Evolutionary conservation across 164 flowering plant species (phyloP).

Genomic region (Dillenia suffruticosa): DNA sequence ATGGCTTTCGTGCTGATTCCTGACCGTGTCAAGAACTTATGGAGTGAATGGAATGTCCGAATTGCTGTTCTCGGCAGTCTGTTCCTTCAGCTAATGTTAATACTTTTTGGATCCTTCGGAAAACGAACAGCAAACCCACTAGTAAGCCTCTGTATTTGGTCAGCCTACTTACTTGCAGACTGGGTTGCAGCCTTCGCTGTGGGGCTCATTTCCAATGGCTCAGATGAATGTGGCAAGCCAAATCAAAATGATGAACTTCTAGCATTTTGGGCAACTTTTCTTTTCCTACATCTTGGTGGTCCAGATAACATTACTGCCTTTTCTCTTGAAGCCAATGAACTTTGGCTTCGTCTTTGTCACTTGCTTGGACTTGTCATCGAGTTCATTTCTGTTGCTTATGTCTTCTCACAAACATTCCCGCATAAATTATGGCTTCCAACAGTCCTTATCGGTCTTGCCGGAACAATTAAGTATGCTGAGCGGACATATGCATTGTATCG

Average conservation of each 20-base stretch:
- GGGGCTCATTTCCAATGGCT: conserved; percentile 4
- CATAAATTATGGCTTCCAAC: background rate
- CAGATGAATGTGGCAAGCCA: background rate
- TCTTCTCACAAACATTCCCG: background rate
- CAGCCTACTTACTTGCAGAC: conserved; percentile 15
- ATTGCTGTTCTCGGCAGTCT: conserved; percentile 10
- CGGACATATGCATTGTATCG: conserved; percentile 16
- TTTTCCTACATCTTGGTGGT: conserved; percentile 27
- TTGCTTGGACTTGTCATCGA: conserved; percentile 7
- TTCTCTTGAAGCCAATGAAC: conserved; percentile 23
- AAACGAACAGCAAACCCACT: background rate
- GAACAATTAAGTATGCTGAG: conserved; percentile 21
- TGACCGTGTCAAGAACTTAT: no score
- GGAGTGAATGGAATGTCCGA: conserved; percentile 18
- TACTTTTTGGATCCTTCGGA: conserved; percentile 8
- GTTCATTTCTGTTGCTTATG: background rate
- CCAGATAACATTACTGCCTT: conserved; percentile 31
- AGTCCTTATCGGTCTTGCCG: conserved; percentile 9
- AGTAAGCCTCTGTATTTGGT: conserved; percentile 11
- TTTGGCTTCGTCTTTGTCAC: conserved; percentile 27
- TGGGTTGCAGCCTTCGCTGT: conserved; percentile 16
- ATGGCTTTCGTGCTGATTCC: no score
- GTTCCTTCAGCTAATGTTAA: conserved; percentile 12
- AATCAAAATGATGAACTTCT: background rate
- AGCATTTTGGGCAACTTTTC: conserved; percentile 23